Evolutionary conservation across 106 monocot species (phyloP), one percentile per base, ranked within the genome.

Genomic region (Triglochin maritima): DNA sequence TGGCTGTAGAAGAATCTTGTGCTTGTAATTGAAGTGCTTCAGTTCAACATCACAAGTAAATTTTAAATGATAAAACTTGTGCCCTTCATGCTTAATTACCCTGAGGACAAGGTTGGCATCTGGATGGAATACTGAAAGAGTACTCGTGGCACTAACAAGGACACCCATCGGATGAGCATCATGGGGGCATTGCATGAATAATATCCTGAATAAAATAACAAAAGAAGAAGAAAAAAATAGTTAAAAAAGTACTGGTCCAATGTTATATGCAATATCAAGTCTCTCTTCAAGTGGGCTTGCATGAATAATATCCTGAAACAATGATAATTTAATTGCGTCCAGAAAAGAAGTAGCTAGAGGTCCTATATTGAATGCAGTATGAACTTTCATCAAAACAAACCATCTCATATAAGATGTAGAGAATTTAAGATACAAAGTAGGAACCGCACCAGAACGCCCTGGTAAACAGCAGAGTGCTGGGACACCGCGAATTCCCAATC

Each of bases 81-180:
- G 11, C 48, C 12, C 29, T 46, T 49, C 10, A 64, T 13, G 71
- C 89, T 87, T 29, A 0, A 0, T 29, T 78, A 95, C 94, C 69
- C 83, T 83, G 15, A 95, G 89, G 64, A 89, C 94, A 80, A 89
- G 94, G 64, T 95, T 95, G 66, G 94, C 94, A 83, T 95, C 94
- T 56, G 94, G 94, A 85, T 95, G 94, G 70, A 85, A 95, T 62
- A 95, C 90, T 60, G 94, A 95, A 57, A 95, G 87, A 29, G 94
- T 83, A 76, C 94, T 95, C 94, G 90, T 85, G 42, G 87, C 82
- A 71, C 87, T 87, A 43, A 90, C 90, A 78, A 95, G 83, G 47
- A 90, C 85, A 65, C 94, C 94, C 94, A 94, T 94, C 11, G 94
- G 94, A 55, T 94, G 94, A 52, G 94, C 87, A 78, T 94, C 94